Evolutionary conservation across 805 yeast genomes (phyloP).

Genomic region (Alloascoidea hylecoeti): DNA sequence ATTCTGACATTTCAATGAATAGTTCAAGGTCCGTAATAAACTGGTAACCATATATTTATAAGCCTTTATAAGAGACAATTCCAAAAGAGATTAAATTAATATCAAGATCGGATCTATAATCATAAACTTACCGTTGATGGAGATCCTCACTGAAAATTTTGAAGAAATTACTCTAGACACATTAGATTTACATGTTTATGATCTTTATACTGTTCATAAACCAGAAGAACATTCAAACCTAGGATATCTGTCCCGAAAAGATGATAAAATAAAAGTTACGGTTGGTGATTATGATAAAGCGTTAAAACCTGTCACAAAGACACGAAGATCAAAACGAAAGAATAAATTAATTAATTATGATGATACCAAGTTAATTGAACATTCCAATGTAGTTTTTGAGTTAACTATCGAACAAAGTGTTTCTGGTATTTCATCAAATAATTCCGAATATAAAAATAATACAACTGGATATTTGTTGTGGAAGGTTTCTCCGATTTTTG

Average conservation of each 20-base stretch:
- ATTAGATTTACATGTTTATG: constrained; percentile 12
- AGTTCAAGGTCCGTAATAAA: no score
- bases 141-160: no score
- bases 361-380: no score
- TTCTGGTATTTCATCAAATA: constrained; percentile 10
- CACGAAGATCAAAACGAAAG: neutral
- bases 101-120: no score
- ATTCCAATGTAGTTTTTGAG: constrained; percentile 3
- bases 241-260: constrained; percentile 11
- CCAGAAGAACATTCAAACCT: constrained; percentile 7
- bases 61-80: no score
- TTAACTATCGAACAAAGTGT: constrained; percentile 16
- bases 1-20: no score
- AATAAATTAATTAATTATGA: no score
- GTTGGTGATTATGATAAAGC: constrained; percentile 5
- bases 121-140: no score
- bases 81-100: no score
- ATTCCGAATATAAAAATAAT: constrained; percentile 18
- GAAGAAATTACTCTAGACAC: constrained; percentile 4
- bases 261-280: constrained; percentile 5
- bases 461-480: constrained; percentile 46
- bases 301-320: neutral
- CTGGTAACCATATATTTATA: no score
- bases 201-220: constrained; percentile 8
- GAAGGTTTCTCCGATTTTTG: constrained; percentile 27